Conservation (phyloP, 306 rosid genomes). For the Vachellia pachyceras region DNA sequence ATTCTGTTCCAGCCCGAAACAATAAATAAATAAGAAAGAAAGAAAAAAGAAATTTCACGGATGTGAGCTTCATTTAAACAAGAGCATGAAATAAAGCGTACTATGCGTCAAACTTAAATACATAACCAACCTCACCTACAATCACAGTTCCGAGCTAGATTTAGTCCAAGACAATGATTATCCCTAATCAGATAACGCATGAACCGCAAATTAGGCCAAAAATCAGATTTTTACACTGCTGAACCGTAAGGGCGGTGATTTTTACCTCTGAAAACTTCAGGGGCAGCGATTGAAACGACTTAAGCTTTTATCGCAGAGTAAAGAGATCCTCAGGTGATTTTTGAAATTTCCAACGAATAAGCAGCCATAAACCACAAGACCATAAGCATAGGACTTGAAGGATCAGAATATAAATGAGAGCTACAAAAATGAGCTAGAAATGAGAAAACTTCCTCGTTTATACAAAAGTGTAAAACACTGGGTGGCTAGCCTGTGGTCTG, state of each 20-base stretch:
- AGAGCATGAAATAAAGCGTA: background rate
- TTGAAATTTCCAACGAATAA: background rate
- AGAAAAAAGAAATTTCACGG: background rate
- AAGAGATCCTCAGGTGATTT: background rate
- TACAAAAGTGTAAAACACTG: background rate
- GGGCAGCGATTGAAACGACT: background rate
- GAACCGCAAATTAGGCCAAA: background rate
- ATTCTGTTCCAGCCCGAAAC: background rate
- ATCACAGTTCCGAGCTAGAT: background rate
- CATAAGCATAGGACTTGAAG: background rate
- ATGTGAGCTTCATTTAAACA: background rate
- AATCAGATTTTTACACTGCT: background rate
- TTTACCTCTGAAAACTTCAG: conserved; percentile 17
- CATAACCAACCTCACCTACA: background rate
- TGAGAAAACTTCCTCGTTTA: background rate
- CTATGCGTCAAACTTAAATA: background rate
- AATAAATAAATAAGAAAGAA: background rate
- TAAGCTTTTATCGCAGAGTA: background rate
- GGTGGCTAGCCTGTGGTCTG: too few relatives aligned
- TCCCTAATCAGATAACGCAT: background rate
- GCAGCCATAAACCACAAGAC: background rate
- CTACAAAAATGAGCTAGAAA: background rate
- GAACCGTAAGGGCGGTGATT: background rate
- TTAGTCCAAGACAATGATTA: background rate
- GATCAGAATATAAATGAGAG: background rate